phyloP scores from a whole-genome alignment of 1,139 yeast genomes.

The Lodderomyces beijingensis region DNA sequence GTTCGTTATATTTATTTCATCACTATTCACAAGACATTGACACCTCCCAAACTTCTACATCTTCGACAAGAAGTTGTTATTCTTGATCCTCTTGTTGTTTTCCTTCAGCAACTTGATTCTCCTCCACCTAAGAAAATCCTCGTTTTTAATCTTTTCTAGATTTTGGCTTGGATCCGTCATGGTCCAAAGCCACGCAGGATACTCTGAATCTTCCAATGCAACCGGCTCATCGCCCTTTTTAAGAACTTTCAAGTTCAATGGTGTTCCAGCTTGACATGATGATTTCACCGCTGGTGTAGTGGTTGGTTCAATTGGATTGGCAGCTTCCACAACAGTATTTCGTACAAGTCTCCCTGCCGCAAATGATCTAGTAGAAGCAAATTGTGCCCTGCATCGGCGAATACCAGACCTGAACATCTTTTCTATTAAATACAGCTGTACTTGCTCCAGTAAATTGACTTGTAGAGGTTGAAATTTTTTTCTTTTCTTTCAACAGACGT shows the following conservation, averaged over 20 bases:
- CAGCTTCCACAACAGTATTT: constrained; percentile 1
- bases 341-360: background rate
- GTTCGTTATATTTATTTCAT: too few species aligned
- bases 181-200: constrained; percentile 97
- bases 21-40: too few species aligned
- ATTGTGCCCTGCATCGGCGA: background rate
- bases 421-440: too few species aligned
- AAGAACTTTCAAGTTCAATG: constrained; percentile 68
- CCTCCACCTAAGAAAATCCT: constrained; percentile 64
- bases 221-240: constrained; percentile 86
- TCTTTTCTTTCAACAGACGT: too few species aligned
- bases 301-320: too few species aligned
- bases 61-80: constrained; percentile 67
- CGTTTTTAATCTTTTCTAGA: constrained; percentile 47
- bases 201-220: constrained; percentile 81
- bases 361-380: constrained; percentile 1
- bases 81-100: constrained; percentile 69
- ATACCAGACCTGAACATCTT: background rate
- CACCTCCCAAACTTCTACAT: too few species aligned
- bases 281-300: constrained; percentile 22
- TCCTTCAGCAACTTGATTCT: constrained; percentile 61
- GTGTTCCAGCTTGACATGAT: constrained; percentile 70
- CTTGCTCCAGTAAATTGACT: too few species aligned
- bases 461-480: too few species aligned
- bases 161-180: constrained; percentile 62